Evolutionary conservation across 768 basidiomycete species (phyloP), one percentile per base, ranked within the genome.

Genomic region (Cystofilobasidium bisporidii): DNA sequence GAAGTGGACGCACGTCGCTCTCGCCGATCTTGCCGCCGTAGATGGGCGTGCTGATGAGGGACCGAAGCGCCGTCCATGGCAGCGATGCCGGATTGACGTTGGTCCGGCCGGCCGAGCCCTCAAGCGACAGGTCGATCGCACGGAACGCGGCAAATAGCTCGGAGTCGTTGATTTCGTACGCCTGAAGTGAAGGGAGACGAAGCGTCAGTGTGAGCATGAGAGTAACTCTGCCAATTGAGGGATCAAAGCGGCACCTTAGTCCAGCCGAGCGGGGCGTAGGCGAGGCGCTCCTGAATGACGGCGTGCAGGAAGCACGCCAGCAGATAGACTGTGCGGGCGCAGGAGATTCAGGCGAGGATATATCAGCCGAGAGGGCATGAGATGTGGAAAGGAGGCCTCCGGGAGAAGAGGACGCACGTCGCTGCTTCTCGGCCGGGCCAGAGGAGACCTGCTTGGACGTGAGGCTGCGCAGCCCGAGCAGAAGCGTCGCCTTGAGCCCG

Each of bases 81-180:
- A 99, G 92, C 14, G 82, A 81, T 0, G 84, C 86, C 1, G 96
- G 96, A 75, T 97, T 88, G 65, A 99, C 84, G 74, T 98, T 98
- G 5, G 92, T 83, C 63, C 87, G 83, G 26, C 93, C 88, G 6
- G 93, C 87, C 60, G 87, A 81, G 0, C 82, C 75, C 61, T 81
- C 82, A 61, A 98, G 81, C 91, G 94, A 98, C 0, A 85, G 81
- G 75, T 97, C 93, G 75, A 98, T 96, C 22, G 90, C 93, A 48
- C 82, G 83, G 74, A 91, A 88, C 0, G 93, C 93, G 15, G 94
- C 88, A 20, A 88, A 84, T 83, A 96, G 88, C 75, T 99, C 96
- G 6, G 94, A 96, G 76, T 98, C 93, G 77, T 99, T 99, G 84
- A 98, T 98, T 76, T 98, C 96, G 78, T 98, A 98, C 0, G 82